Evolutionary conservation across 768 basidiomycete genomes (phyloP), one percentile per base, ranked within the genome.

Genomic region (Xerocomus potaroensis): DNA sequence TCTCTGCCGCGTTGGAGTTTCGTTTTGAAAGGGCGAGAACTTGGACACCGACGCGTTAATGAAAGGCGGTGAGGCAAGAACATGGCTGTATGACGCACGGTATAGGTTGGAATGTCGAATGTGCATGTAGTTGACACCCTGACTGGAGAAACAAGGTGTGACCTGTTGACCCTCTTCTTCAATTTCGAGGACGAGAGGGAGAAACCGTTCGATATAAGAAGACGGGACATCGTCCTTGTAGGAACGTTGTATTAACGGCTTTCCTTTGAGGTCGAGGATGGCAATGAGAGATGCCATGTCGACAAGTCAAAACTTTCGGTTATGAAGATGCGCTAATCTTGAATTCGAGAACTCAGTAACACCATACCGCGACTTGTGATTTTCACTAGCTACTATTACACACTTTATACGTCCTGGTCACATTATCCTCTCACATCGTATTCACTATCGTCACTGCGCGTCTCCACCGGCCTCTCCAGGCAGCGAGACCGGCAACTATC

Each of bases 61-160:
- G 24, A 41, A 22, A 39, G 7, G 4, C 24, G 12, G 24, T 9
- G 8, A 24, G 18, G 4, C 18, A 14, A n/a, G 18, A 18, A 47
- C 27, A 77, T 15, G 6, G 19, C 9, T 6, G 6, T 34, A 19
- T 2, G 4, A 12, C 91, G 58, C 61, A 96, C 95, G 75, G 65
- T 99, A 99, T 6, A 99, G 75, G 70, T 99, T 99, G 37, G 91
- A 95, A 66, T 98, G 95, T 23, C 95, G 79, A 62, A 99, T 97
- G 66, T 99, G 93, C 85, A 97, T 88, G 71, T 94, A 99, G 68
- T 98, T 98, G 71, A 98, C 74, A 12, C 95, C 95, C 59, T 93
- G 88, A 54, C 80, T 84, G 4, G 94, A 89, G 74, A 99, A 91
- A 70, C 95, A 98, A 1, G 96, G 96, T 6, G 91, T 93, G 22